phyloP scores from a whole-genome alignment of 495 filamentous ascomycete species.

The Penicillium maclennaniae region DNA sequence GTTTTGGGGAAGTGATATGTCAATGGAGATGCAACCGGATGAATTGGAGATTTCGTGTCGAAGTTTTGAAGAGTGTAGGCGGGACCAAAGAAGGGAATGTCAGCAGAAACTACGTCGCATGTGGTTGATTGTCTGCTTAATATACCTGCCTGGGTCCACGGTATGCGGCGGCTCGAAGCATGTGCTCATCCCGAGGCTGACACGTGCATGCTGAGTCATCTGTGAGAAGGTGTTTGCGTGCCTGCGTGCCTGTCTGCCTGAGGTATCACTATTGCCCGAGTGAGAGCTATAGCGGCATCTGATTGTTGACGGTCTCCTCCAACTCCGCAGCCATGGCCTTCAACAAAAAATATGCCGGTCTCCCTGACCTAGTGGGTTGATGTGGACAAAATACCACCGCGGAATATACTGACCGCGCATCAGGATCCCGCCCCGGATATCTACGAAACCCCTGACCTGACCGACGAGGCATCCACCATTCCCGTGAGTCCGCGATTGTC shows the following conservation, averaged over 20 bases:
- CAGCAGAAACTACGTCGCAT: background rate
- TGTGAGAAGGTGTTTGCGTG: constrained; percentile 1
- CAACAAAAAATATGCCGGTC: constrained; percentile 73
- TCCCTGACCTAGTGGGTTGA: constrained; percentile 74
- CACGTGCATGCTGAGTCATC: constrained; percentile 24
- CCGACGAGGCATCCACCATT: constrained; percentile 80
- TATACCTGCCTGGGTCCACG: constrained; percentile 5
- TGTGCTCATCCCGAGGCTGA: constrained; percentile 26
- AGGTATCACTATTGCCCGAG: constrained; percentile 2
- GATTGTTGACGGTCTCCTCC: constrained; percentile 16
- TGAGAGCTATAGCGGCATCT: background rate
- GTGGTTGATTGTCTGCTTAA: constrained; percentile 7
- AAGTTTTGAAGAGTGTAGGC: background rate
- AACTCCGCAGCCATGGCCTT: constrained; percentile 37
- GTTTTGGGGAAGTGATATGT: background rate
- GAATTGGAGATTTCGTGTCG: background rate
- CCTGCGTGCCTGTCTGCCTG: constrained; percentile 4
- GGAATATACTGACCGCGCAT: constrained; percentile 11
- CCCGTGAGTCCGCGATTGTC: constrained; percentile 49
- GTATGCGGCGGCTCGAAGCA: constrained; percentile 4
- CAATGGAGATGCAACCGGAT: background rate
- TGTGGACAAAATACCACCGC: background rate
- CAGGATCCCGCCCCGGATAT: constrained; percentile 89
- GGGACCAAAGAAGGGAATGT: background rate
- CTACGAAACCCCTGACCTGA: constrained; percentile 91